Base-by-base conservation (phyloP, 1,284 basidiomycete genomes). In the Psilocybe mexicana region DNA sequence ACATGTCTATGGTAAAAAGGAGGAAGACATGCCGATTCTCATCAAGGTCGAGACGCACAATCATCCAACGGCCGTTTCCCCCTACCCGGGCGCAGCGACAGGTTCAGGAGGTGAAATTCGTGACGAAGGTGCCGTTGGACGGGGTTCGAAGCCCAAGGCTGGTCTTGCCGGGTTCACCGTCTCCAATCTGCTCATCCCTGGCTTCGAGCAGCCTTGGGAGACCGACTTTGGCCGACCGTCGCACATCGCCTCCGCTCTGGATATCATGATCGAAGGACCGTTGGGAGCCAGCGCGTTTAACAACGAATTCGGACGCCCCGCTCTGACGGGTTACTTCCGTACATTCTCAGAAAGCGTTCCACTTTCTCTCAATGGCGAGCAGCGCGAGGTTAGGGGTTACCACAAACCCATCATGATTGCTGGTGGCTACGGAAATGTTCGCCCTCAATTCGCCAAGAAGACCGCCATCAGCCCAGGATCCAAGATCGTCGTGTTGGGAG, bases 401-500 rank as follows among this genome's bases (percentile, higher is more conserved):
- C 97, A 99, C 78, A 99, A 99, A 74, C 96, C 96, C 12, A 98
- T 99, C 78, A 99, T 99, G 97, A 91, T 99, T 63, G 97, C 97
- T 14, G 96, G 96, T 50, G 96, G 96, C 43, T 86, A 96, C 59
- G 96, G 96, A 7, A 98, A 93, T 68, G 96, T 99, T 40, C 86
- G 93, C 25, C 87, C 90, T 1, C 74, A 83, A 59, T 94, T 91
- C 67, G 87, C 94, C 11, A 81, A 79, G 67, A 98, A 98, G 75
- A 79, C 82, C 2, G 76, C 76, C 60, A 93, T 97, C 67, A 76
- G 80, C 0, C 79, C 88, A 6, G 93, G 92, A 4, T 89, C 94
- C 23, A 92, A 90, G 73, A 84, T 99, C 59, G 84, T 98, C 59
- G 95, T 99, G 0, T 81, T 99, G n/a, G 96, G 96, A 61, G 97